Conservation (phyloP, 2,329 filamentous ascomycete genomes). For the Neurospora sp. region DNA sequence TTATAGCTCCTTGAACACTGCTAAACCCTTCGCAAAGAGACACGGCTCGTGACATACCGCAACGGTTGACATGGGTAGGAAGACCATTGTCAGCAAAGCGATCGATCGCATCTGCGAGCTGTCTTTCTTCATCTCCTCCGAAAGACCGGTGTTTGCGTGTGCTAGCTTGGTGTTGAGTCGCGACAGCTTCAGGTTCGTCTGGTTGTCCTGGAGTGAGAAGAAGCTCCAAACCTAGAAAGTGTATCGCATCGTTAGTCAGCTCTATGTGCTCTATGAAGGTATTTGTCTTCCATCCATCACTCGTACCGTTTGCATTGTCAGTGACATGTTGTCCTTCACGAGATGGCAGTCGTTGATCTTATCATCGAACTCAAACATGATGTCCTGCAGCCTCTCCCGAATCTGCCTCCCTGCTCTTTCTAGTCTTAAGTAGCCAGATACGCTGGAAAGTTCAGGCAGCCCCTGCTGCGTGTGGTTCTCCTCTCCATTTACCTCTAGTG, state of each 20-base stretch:
- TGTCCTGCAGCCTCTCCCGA: constrained; percentile 10
- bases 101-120: constrained; percentile 22
- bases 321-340: constrained; percentile 17
- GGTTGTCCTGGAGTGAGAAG: constrained; percentile 18
- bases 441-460: background rate
- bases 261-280: background rate
- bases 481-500: background rate
- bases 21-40: background rate
- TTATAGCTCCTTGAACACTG: background rate
- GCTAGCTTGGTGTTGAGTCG: constrained; percentile 11
- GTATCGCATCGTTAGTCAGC: background rate
- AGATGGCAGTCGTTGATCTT: constrained; percentile 20
- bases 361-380: constrained; percentile 19
- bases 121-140: constrained; percentile 17
- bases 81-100: constrained; percentile 22
- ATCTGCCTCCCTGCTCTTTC: background rate
- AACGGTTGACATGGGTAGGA: constrained; percentile 19
- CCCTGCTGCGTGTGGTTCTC: background rate
- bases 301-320: constrained; percentile 20
- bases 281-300: no score
- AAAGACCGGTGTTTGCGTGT: constrained; percentile 15
- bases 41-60: constrained; percentile 12
- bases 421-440: background rate
- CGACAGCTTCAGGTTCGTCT: constrained; percentile 11
- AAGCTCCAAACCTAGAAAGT: constrained; percentile 15